Evolutionary conservation across 345 rosid genomes (phyloP).

Genomic region (Rhodamnia rubescens): DNA sequence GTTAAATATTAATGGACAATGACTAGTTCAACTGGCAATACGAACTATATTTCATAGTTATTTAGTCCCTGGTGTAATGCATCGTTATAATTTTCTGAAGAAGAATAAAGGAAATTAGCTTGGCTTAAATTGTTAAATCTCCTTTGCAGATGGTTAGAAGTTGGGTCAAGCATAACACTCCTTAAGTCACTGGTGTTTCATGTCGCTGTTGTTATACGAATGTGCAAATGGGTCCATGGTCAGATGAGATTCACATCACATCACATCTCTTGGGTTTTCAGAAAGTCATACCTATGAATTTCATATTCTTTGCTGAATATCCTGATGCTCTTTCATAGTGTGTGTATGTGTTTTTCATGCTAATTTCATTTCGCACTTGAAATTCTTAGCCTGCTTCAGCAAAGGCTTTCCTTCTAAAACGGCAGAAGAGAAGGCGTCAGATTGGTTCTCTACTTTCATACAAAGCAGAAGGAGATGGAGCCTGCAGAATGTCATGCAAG

Average conservation of each 20-base stretch:
- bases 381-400: slow-evolving; percentile 45
- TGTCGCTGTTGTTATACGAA: background rate
- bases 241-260: background rate
- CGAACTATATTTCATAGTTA: background rate
- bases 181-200: background rate
- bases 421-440: slow-evolving; percentile 96
- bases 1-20: background rate
- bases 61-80: background rate
- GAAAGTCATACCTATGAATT: background rate
- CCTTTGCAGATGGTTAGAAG: background rate
- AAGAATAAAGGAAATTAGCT: background rate
- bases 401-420: slow-evolving; percentile 66
- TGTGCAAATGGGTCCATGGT: background rate
- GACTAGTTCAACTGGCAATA: background rate
- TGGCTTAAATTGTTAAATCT: too few relatives aligned
- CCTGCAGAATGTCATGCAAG: slow-evolving; percentile 19
- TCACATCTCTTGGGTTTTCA: background rate
- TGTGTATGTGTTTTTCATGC: background rate
- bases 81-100: background rate
- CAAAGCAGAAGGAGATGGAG: slow-evolving; percentile 82
- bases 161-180: background rate
- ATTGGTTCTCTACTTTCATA: slow-evolving; percentile 66
- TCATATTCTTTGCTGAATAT: background rate
- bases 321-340: background rate
- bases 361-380: background rate